Percentiles rank a stretch among this genome's conserved stretches.
phyloP scores from a whole-genome alignment of 129 eudicot genomes.

The Flaveria linearis region DNA sequence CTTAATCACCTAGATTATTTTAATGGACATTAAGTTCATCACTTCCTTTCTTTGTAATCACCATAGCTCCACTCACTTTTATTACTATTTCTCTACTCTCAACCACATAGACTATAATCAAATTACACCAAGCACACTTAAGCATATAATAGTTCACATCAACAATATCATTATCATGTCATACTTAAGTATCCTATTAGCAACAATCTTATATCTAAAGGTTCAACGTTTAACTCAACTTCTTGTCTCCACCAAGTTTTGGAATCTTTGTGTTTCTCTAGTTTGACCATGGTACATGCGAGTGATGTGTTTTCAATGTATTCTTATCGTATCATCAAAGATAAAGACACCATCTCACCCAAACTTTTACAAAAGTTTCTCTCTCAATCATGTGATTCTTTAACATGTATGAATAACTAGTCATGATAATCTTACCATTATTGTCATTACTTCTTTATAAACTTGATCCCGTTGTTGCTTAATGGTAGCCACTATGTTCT shows the following conservation, averaged over 20 bases:
- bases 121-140: too few relatives aligned
- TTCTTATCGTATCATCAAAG: not conserved
- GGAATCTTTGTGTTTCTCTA: not conserved
- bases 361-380: not conserved
- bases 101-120: too few relatives aligned
- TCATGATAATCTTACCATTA: not conserved
- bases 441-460: too few relatives aligned
- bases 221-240: not conserved
- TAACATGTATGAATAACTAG: not conserved
- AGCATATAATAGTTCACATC: too few relatives aligned
- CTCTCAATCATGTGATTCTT: not conserved
- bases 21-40: too few relatives aligned
- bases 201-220: not conserved
- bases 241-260: not conserved
- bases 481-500: too few relatives aligned
- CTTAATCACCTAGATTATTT: too few relatives aligned
- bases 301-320: not conserved
- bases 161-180: not conserved
- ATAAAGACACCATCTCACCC: not conserved
- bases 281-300: constrained; percentile 11
- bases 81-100: too few relatives aligned
- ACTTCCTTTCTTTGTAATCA: too few relatives aligned
- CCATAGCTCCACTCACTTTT: too few relatives aligned
- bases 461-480: not conserved
- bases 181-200: not conserved